A percentile compares a stretch with the other conserved stretches of the same genome.
Evolutionary conservation across 2,329 filamentous ascomycete genomes (phyloP).

Genomic region (Myriangium duriaei): DNA sequence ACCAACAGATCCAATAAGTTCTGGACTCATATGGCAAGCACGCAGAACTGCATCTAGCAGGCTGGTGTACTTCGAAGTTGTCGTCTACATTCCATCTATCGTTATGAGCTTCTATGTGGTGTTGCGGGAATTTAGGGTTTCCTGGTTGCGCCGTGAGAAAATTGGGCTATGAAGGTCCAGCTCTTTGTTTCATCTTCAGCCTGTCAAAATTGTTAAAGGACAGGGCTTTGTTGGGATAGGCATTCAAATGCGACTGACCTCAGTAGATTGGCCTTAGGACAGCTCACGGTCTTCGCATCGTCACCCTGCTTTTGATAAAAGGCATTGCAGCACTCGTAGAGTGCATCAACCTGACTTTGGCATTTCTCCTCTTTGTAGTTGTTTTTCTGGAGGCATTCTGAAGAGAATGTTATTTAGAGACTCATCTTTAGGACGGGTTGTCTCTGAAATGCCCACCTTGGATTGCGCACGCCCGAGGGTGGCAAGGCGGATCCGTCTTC

Average conservation of each 20-base stretch:
- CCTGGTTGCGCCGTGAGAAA: too few species aligned
- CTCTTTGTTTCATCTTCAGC: conserved; percentile 72
- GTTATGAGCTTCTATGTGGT: too few species aligned
- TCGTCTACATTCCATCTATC: too few species aligned
- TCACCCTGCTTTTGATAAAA: conserved; percentile 78
- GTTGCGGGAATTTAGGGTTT: too few species aligned
- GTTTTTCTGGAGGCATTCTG: conserved; percentile 75
- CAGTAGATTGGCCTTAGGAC: conserved; percentile 69
- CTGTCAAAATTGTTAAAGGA: conserved; percentile 17
- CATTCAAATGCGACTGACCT: conserved; percentile 27
- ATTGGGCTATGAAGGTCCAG: conserved; percentile 29
- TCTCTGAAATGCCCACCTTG: conserved; percentile 57
- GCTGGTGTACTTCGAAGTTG: too few species aligned
- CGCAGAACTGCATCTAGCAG: too few species aligned
- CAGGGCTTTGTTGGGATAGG: background rate
- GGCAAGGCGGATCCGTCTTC: conserved; percentile 65
- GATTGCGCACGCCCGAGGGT: conserved; percentile 80
- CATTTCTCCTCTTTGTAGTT: conserved; percentile 62
- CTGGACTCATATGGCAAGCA: too few species aligned
- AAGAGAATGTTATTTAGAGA: conserved; percentile 1
- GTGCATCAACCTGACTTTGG: conserved; percentile 54
- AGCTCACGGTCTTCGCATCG: conserved; percentile 63
- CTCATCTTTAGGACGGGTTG: conserved; percentile 6
- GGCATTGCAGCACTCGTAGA: conserved; percentile 86
- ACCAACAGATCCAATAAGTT: too few species aligned